phyloP scores from a whole-genome alignment of 768 basidiomycete species.

The Tulasnella sp. region DNA sequence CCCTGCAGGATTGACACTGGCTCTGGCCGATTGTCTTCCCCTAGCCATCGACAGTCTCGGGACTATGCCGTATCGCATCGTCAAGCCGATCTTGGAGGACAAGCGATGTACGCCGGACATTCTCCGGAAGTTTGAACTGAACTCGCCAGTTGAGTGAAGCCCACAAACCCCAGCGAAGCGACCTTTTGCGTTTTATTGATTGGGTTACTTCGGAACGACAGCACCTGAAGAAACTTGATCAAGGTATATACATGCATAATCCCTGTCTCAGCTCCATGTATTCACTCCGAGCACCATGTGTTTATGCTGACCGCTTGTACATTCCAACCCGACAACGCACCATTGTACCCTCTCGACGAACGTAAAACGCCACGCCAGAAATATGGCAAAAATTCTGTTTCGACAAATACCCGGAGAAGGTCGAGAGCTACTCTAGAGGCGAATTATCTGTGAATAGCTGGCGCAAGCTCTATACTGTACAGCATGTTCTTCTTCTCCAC shows the following conservation, averaged over 20 bases:
- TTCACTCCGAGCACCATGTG: no score
- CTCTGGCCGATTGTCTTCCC: not conserved
- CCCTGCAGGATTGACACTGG: not conserved
- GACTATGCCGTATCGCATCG: constrained; percentile 46
- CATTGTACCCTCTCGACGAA: no score
- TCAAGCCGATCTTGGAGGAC: constrained; percentile 56
- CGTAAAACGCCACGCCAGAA: constrained; percentile 14
- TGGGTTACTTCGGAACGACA: not conserved
- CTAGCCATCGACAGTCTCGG: constrained; percentile 53
- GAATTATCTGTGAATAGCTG: constrained; percentile 44
- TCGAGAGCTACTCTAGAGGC: constrained; percentile 36
- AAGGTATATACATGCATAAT: no score
- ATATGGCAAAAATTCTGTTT: constrained; percentile 39
- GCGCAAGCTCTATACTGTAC: constrained; percentile 52
- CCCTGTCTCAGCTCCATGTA: no score
- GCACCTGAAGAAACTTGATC: constrained; percentile 11
- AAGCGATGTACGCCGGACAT: constrained; percentile 55
- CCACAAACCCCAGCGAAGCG: no score
- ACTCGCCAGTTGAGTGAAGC: constrained; percentile 49
- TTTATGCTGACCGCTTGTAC: no score
- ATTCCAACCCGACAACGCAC: no score
- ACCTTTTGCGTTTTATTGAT: not conserved
- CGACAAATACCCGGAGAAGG: constrained; percentile 44
- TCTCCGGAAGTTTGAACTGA: constrained; percentile 53
- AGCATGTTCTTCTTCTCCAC: not conserved